Percentiles rank a stretch among this genome's conserved stretches.
Conservation (phyloP, 495 filamentous ascomycete species). For the Xeromyces bisporus region DNA sequence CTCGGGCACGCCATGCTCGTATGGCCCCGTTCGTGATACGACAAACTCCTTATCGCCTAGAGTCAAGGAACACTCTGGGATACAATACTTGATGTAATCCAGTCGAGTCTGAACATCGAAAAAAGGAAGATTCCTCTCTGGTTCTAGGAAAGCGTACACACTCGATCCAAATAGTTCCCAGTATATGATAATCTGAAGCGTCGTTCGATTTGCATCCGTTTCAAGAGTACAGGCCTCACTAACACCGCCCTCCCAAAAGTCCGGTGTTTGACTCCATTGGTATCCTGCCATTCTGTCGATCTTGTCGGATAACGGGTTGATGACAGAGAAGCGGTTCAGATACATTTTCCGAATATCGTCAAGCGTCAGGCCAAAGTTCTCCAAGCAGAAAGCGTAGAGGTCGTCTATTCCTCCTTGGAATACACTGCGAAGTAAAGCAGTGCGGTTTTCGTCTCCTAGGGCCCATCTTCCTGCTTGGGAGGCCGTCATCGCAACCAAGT, state of each 20-base stretch:
- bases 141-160: too few relatives aligned
- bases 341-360: conserved; percentile 18
- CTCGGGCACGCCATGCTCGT: conserved; percentile 1
- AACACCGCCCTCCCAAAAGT: conserved; percentile 23
- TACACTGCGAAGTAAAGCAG: conserved; percentile 7
- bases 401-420: conserved; percentile 12
- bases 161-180: too few relatives aligned
- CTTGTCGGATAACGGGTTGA: conserved; percentile 17
- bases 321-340: conserved; percentile 12
- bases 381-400: conserved; percentile 17
- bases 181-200: too few relatives aligned
- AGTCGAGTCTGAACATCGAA: too few relatives aligned
- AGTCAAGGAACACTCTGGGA: too few relatives aligned
- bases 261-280: conserved; percentile 12
- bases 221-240: too few relatives aligned
- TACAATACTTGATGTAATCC: too few relatives aligned
- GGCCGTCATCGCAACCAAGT: conserved; percentile 19
- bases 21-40: conserved; percentile 4
- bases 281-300: conserved; percentile 17
- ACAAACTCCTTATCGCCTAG: too few relatives aligned
- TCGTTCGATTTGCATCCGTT: too few relatives aligned
- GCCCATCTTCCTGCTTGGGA: conserved; percentile 19
- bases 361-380: conserved; percentile 15
- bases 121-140: too few relatives aligned
- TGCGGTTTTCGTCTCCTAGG: conserved; percentile 9